Evolutionary conservation across 768 basidiomycete species (phyloP), one percentile per base, ranked within the genome.

Genomic region (Trametes cingulata): DNA sequence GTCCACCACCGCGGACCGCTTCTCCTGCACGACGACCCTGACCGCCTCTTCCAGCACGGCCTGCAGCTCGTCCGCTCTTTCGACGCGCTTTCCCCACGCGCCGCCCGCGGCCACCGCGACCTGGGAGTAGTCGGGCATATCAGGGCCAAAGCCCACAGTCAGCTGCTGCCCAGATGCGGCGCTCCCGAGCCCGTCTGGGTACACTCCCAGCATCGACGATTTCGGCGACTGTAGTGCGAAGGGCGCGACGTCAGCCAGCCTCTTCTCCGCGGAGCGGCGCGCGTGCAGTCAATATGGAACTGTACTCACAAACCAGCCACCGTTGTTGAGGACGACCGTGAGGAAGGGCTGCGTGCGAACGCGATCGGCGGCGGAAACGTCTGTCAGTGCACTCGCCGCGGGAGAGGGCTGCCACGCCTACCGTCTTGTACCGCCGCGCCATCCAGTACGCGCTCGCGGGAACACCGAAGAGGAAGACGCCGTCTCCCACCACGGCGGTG

Each of bases 391-490:
- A 15, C 36, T 52, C 27, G 25, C 20, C 13, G 10, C 17, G 55
- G n/a, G 45, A 42, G 22, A 15, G 6, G 29, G 25, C 29, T 9
- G 14, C 22, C 24, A 45, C 22, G 70, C 80, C 59, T 56, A 88
- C 88, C 22, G 88, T 85, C 36, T 85, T 73, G 69, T 90, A 90
- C 43, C 79, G 78, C 64, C 82, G 78, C 0, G 89, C 87, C 74
- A 90, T 88, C 57, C 89, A 90, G 72, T 82, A 91, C 2, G 81
- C 82, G 1, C 85, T 82, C 33, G 81, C 78, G 0, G 88, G 89
- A 0, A 87, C 82, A 0, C 85, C 79, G 65, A 90, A 90, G 68
- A 90, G 65, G 65, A 78, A 91, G 2, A 81, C 82, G 0, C 89
- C 89, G 66, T 91, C 89, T 1, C 89, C 89, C 6, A 90, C 85